Conservation (phyloP, 176 grass and related monocot genomes). For the Microstegium vimineum region DNA sequence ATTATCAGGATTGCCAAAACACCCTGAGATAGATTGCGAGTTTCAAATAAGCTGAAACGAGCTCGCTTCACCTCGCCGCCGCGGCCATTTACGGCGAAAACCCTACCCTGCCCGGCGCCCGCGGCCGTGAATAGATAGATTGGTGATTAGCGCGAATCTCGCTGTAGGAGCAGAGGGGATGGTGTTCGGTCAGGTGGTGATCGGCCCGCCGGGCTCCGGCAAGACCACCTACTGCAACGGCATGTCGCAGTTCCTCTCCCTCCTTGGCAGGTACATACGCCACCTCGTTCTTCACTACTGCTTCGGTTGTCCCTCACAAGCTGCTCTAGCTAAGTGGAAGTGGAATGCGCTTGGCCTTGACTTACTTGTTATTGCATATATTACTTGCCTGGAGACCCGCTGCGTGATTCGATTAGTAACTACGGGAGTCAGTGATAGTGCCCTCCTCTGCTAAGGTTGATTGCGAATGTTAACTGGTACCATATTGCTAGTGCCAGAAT, state of each 20-base stretch:
- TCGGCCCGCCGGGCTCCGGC: too few relatives aligned
- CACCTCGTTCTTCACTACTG: background rate
- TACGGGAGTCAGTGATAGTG: background rate
- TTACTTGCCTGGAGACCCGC: background rate
- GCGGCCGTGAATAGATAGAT: background rate
- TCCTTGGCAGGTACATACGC: constrained; percentile 59
- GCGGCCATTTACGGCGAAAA: constrained; percentile 7
- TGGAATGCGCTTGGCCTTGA: background rate
- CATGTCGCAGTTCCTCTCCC: constrained; percentile 88
- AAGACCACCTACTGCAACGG: too few relatives aligned
- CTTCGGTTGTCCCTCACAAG: background rate
- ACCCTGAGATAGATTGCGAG: too few relatives aligned
- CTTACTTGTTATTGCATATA: background rate
- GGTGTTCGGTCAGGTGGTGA: too few relatives aligned
- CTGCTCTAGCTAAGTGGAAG: background rate
- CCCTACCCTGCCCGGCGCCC: background rate
- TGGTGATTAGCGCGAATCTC: background rate
- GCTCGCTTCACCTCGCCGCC: background rate
- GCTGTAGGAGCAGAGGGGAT: too few relatives aligned
- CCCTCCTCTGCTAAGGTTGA: background rate
- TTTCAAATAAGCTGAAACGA: background rate
- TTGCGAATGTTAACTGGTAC: background rate
- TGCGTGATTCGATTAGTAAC: background rate
- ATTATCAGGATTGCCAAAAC: too few relatives aligned
- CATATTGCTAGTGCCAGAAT: background rate